Conservation (phyloP, 163 green algal genomes). For the Chloroidium sp. region DNA sequence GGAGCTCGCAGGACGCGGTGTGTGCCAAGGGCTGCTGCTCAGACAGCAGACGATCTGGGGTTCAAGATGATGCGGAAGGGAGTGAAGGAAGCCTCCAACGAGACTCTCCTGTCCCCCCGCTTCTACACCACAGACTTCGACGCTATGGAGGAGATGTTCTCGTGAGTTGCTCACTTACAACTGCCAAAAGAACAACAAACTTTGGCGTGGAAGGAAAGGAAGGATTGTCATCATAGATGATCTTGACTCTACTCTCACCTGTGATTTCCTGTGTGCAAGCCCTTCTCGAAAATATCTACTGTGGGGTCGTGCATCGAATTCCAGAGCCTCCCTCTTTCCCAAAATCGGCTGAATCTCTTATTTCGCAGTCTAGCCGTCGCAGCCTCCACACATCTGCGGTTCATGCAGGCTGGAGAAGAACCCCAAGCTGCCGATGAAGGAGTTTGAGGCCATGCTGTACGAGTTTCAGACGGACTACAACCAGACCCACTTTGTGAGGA, state of each 20-base stretch:
- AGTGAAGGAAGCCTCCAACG: slow-evolving; percentile 44
- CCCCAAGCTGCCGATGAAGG: slow-evolving; percentile 71
- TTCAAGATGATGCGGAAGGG: slow-evolving; percentile 49
- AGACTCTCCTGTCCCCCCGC: slow-evolving; percentile 70
- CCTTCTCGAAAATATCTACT: too few species aligned
- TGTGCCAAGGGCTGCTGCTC: neutral
- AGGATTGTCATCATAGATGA: too few species aligned
- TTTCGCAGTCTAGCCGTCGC: neutral
- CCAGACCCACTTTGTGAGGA: slow-evolving; percentile 96
- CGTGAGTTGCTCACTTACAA: neutral
- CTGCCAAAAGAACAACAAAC: too few species aligned
- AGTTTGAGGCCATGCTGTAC: slow-evolving; percentile 71
- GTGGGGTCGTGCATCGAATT: too few species aligned
- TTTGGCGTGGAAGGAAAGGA: too few species aligned
- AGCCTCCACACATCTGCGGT: neutral
- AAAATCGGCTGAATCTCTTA: neutral
- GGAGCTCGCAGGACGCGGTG: too few species aligned
- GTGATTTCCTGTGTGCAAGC: too few species aligned
- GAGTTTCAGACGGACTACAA: slow-evolving; percentile 98
- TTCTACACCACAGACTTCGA: slow-evolving; percentile 96
- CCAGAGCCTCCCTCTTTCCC: too few species aligned
- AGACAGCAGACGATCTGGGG: slow-evolving; percentile 18
- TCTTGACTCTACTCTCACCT: too few species aligned
- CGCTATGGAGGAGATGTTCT: slow-evolving; percentile 92
- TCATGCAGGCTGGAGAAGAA: slow-evolving; percentile 34